Base-by-base conservation (phyloP, 1,284 basidiomycete genomes). In the Pisolithus thermaeus region DNA sequence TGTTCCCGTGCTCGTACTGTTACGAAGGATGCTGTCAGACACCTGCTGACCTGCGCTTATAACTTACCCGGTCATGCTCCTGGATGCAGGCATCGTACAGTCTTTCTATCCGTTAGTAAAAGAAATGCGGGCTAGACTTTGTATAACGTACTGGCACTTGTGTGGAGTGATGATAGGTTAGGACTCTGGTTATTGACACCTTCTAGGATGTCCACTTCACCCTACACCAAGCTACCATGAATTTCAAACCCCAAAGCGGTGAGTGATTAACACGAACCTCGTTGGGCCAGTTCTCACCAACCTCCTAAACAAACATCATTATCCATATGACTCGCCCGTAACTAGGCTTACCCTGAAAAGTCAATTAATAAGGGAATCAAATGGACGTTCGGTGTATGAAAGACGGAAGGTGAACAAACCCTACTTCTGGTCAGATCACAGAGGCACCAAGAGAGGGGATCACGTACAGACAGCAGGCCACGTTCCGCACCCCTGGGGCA, bases 131-230 rank as follows among this genome's bases (percentile, higher is more conserved):
- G 28, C 22, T 36, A n/a, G 20, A 40, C 12, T 4, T 37, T 23
- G 20, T 39, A 3, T 22, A 1, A 59, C 63, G 16, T 12, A 65
- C 63, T 25, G 36, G 63, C 35, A 52, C 69, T 69, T 0, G 85
- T 86, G 63, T 88, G 86, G 16, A 90, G 67, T 11, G 83, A 83
- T 1, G 75, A 73, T 48, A 73, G 69, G 60, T 87, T 79, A 8
- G 78, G 72, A 2, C 67, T 67, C 57, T 74, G 70, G 57, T 78
- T 75, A 60, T 85, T 84, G 22, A 84, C 78, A 23, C 78, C 83
- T 65, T 87, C 84, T 22, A 86, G 53, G 52, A 86, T 81, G 63
- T 86, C 83, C 36, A 83, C 73, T 63, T 86, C 79, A 3, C 80
- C 55, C 55, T 55, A 18, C 12, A 27, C 23, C 20, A 18, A 22